These are phyloP conservation scores for Trichophyton rubrum DNA, from an alignment of 2,329 filamentous ascomycete species.

Conservation along the genomic window DNA sequence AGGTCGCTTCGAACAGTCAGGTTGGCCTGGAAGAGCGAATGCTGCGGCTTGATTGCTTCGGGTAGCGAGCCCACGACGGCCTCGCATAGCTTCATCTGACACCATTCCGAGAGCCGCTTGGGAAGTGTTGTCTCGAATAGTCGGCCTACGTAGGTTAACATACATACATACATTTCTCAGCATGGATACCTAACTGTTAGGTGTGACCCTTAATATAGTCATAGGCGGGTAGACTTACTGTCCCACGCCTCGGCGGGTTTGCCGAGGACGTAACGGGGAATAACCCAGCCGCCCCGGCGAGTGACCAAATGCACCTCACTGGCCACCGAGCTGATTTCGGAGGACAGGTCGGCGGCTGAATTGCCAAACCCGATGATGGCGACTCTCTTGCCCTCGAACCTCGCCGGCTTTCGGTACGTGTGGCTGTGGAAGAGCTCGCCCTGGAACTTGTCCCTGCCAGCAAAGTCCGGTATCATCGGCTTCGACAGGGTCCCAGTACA, in stretches of 20 bases:
- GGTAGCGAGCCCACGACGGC: constrained; percentile 23
- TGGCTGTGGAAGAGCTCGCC: constrained; percentile 29
- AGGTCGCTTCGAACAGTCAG: constrained; percentile 25
- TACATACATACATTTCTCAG: neutral
- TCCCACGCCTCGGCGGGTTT: constrained; percentile 27
- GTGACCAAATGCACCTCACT: constrained; percentile 28
- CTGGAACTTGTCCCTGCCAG: constrained; percentile 23
- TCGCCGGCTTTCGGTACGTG: constrained; percentile 24
- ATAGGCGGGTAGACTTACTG: constrained; percentile 17
- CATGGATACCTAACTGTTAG: constrained; percentile 6
- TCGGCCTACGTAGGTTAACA: constrained; percentile 8
- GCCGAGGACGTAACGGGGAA: constrained; percentile 29
- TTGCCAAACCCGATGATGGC: constrained; percentile 29
- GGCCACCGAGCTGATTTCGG: constrained; percentile 25
- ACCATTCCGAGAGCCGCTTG: constrained; percentile 17
- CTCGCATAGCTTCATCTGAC: constrained; percentile 22
- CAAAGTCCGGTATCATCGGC: constrained; percentile 24
- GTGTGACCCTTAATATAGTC: no score
- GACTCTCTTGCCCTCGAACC: constrained; percentile 27
- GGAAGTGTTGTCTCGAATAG: constrained; percentile 13
- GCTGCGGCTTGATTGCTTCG: constrained; percentile 22
- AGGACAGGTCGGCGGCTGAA: constrained; percentile 30
- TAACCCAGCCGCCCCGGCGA: constrained; percentile 28
- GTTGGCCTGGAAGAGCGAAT: constrained; percentile 26
- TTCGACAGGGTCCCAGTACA: constrained; percentile 23